A percentile compares a stretch with the other conserved stretches of the same genome.
phyloP scores from a whole-genome alignment of 2,329 filamentous ascomycete genomes.

The Sporothrix brunneoviolacea region DNA sequence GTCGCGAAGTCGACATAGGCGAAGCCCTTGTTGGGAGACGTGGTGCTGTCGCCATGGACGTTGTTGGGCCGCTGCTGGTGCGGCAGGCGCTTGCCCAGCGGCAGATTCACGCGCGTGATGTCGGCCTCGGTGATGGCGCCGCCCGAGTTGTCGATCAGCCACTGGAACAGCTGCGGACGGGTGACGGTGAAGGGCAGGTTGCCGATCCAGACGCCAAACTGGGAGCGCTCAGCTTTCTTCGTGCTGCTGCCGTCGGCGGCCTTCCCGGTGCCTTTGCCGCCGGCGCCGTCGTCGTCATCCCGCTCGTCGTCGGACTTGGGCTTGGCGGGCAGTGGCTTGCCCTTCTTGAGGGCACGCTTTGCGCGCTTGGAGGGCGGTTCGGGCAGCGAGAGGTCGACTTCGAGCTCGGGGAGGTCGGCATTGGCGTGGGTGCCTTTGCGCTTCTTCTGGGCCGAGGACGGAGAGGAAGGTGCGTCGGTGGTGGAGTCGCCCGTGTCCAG shows the following conservation, averaged over 20 bases:
- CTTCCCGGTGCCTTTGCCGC: neutral
- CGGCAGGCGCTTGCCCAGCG: slow-evolving; percentile 33
- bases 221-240: slow-evolving; percentile 55
- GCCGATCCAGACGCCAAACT: slow-evolving; percentile 89
- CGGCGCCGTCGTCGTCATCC: slow-evolving; percentile 1
- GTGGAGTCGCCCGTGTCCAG: neutral
- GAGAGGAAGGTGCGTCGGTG: neutral
- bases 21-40: slow-evolving; percentile 73
- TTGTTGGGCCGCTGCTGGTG: slow-evolving; percentile 15
- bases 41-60: slow-evolving; percentile 25
- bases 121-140: slow-evolving; percentile 58
- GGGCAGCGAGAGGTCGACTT: slow-evolving; percentile 82
- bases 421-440: slow-evolving; percentile 50
- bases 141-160: slow-evolving; percentile 67
- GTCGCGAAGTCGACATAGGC: slow-evolving; percentile 89
- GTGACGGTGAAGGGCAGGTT: slow-evolving; percentile 84
- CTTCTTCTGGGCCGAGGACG: slow-evolving; percentile 61
- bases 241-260: neutral
- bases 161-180: slow-evolving; percentile 65
- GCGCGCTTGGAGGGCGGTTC: slow-evolving; percentile 95
- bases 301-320: slow-evolving; percentile 25
- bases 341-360: slow-evolving; percentile 82
- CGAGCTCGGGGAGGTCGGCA: slow-evolving; percentile 58
- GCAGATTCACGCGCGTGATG: slow-evolving; percentile 82
- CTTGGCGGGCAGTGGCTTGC: slow-evolving; percentile 47